These are phyloP conservation scores for Posidonia oceanica DNA, from an alignment of 116 monocot genomes.

Conservation along the genomic window DNA sequence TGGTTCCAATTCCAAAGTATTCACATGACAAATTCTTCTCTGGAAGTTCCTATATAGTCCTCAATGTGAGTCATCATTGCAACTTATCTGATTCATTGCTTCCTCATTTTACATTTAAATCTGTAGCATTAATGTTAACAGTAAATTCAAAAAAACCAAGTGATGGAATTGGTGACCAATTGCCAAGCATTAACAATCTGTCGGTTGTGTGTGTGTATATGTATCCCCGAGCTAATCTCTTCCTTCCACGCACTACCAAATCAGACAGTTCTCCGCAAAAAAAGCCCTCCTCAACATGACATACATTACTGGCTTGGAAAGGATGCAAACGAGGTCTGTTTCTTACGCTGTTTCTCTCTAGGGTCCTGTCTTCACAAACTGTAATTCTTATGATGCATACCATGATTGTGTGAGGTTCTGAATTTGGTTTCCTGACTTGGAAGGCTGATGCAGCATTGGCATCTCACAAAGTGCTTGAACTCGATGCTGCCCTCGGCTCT, in stretches of 20 bases:
- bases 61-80: constrained; percentile 22
- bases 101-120: not conserved
- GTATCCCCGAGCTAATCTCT: too few species aligned
- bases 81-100: too few species aligned
- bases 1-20: constrained; percentile 30
- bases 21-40: constrained; percentile 59
- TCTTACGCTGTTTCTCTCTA: too few species aligned
- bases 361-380: not conserved
- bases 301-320: constrained; percentile 45
- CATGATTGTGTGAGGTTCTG: not conserved
- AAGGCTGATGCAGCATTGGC: constrained; percentile 35
- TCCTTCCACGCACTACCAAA: not conserved
- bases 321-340: constrained; percentile 27
- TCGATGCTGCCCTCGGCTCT: constrained; percentile 42
- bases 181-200: not conserved
- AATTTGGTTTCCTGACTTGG: not conserved
- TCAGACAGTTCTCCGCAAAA: constrained; percentile 23
- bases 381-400: not conserved
- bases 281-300: constrained; percentile 22
- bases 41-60: constrained; percentile 48
- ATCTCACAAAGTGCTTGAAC: constrained; percentile 44
- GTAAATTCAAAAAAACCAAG: not conserved
- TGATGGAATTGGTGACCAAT: too few species aligned
- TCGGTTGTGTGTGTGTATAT: not conserved
- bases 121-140: not conserved